A percentile compares a stretch with the other conserved stretches of the same genome.
phyloP scores from a whole-genome alignment of 495 filamentous ascomycete species.

The Penicillium flavigenum region DNA sequence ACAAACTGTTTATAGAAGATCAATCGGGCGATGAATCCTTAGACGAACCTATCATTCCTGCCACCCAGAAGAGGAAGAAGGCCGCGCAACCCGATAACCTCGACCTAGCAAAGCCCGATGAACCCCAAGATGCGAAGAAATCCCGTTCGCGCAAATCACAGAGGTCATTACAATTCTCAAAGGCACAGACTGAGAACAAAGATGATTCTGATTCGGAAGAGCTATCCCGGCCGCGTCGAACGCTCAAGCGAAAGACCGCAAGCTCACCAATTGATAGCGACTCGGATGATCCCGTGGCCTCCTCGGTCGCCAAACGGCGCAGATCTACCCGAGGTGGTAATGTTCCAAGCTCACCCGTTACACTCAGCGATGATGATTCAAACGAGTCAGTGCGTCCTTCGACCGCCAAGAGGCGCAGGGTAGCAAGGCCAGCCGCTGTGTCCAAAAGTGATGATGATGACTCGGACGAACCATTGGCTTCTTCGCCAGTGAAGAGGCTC shows the following conservation, averaged over 20 bases:
- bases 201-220: slow-evolving; percentile 21
- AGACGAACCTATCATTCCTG: slow-evolving; percentile 24
- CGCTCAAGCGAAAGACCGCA: slow-evolving; percentile 31
- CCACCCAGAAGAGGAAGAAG: slow-evolving; percentile 17
- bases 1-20: slow-evolving; percentile 7
- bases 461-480: slow-evolving; percentile 19
- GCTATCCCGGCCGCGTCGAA: slow-evolving; percentile 30
- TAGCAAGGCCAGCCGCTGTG: not conserved
- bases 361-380: not conserved
- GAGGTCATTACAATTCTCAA: not conserved
- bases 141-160: not conserved
- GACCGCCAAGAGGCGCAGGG: slow-evolving; percentile 2
- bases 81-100: not conserved
- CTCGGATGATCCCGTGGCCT: slow-evolving; percentile 30
- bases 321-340: not conserved
- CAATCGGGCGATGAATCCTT: slow-evolving; percentile 15
- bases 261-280: slow-evolving; percentile 24
- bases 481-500: slow-evolving; percentile 30
- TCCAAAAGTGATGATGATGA: slow-evolving; percentile 11
- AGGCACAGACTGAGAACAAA: not conserved
- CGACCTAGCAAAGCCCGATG: not conserved
- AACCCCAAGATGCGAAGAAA: not conserved
- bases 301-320: slow-evolving; percentile 27
- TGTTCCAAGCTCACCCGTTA: not conserved
- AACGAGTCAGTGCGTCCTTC: slow-evolving; percentile 6